Base-by-base conservation (phyloP, 2,329 filamentous ascomycete species). In the Dothidotthia symphoricarpi region DNA sequence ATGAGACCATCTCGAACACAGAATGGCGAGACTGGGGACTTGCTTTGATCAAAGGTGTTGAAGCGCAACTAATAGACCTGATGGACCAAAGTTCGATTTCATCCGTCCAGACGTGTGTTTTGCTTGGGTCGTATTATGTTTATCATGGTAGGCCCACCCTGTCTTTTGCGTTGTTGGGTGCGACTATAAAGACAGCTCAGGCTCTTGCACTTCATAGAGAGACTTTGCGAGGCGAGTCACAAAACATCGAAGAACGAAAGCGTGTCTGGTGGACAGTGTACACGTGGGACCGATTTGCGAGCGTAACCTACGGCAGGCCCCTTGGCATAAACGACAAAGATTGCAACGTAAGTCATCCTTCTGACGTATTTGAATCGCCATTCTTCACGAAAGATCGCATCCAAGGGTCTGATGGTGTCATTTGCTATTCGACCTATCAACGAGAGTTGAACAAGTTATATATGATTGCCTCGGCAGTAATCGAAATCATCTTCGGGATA, bases 191-290 rank as follows among this genome's bases (percentile, higher is more conserved):
- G 35, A 62, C 59, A 24, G 54, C 67, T 1, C 66, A 69, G 28
- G 56, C 64, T 13, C 41, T 64, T 14, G 58, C 63, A 0, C 36
- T 69, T 11, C 64, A 69, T 28, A 53, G 62, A 5, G 51, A 66
- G 25, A 38, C 51, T 4, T 29, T 50, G 10, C 36, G 44, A n/a
- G 55, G 53, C 2, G 54, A 57, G 16, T 48, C 56, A 11, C 48
- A 52, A 5, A 41, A 22, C 13, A 34, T 41, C 17, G 67, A 71
- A 35, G 65, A 69, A 31, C 49, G 66, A 24, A 68, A 68, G 43
- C 43, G 68, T 12, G 58, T 68, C 0, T 70, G 67, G 67, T 70
- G 68, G 68, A 68, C 67, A 1, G 63, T 70, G 2, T 70, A 70
- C 30, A 69, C 67, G 1, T 70, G 67, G 66, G 68, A 70, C 28